These are phyloP conservation scores for Chlorokybus atmophyticus DNA, from an alignment of 139 green algal genomes.

Conservation along the genomic window DNA sequence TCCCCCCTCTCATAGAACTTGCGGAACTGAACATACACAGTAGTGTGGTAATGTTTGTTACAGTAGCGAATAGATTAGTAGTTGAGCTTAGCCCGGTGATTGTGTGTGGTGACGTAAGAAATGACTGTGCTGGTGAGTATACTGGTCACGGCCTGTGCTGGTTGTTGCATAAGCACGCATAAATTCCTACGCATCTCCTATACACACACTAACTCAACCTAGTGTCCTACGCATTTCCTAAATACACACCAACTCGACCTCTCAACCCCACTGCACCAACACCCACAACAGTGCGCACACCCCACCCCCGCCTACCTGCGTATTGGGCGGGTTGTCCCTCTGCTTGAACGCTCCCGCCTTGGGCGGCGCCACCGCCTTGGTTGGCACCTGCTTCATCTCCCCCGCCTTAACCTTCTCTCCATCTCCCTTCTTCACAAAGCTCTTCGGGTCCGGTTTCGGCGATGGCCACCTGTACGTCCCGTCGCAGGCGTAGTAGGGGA, in stretches of 20 bases:
- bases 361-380: slow-evolving; percentile 4
- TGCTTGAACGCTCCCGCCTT: slow-evolving; percentile 33
- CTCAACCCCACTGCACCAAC: background rate
- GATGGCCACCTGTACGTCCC: slow-evolving; percentile 4
- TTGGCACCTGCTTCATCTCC: background rate
- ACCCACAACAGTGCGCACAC: background rate
- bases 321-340: slow-evolving; percentile 45
- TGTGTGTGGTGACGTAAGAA: too few relatives aligned
- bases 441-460: slow-evolving; percentile 36
- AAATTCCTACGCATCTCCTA: background rate
- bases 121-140: too few relatives aligned
- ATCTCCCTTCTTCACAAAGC: slow-evolving; percentile 47
- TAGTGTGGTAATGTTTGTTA: background rate
- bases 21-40: slow-evolving; percentile 44
- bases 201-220: background rate
- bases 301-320: background rate
- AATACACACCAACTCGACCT: background rate
- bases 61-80: background rate
- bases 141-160: too few relatives aligned
- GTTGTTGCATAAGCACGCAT: background rate
- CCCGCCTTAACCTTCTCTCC: slow-evolving; percentile 32
- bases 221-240: background rate
- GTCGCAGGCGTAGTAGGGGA: background rate
- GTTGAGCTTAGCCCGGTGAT: too few relatives aligned
- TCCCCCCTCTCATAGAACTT: slow-evolving; percentile 70